These are phyloP conservation scores for Backusella psychrophila DNA, from an alignment of 192 early-diverging fungal species.

Conservation along the genomic window DNA sequence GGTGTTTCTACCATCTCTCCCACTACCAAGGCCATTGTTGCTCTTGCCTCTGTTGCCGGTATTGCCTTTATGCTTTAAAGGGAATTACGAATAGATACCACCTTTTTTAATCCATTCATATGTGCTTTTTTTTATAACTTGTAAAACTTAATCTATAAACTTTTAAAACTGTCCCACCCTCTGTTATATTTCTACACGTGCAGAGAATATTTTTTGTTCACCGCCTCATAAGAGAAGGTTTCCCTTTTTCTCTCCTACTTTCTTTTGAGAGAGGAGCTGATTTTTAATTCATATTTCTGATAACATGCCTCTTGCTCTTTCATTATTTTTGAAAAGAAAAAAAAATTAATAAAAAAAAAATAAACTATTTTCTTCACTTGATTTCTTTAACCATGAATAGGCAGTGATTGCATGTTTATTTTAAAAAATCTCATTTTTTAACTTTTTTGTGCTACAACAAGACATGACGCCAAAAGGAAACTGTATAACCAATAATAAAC, in stretches of 20 bases:
- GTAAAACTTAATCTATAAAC: conserved; percentile 7
- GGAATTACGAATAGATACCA: background rate
- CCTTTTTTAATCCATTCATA: background rate
- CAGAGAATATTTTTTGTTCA: background rate
- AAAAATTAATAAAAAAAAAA: background rate
- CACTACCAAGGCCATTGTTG: conserved; percentile 16
- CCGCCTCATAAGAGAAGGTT: background rate
- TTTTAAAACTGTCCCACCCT: background rate
- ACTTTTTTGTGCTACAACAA: background rate
- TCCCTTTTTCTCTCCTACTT: background rate
- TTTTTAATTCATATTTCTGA: background rate
- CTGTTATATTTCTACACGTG: conserved; percentile 4
- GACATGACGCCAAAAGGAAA: background rate
- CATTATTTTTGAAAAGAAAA: background rate
- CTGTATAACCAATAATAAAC: background rate
- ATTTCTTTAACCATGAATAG: background rate
- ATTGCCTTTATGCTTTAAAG: conserved; percentile 24
- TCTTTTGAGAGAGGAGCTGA: background rate
- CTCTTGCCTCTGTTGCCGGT: conserved; percentile 29
- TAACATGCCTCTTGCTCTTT: background rate
- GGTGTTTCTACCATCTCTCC: conserved; percentile 10
- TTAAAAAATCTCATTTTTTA: background rate
- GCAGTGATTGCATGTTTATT: background rate
- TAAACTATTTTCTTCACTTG: background rate
- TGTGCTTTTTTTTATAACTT: background rate